Evolutionary conservation across 129 eudicot species (phyloP).

Genomic region (Helianthus tuberosus): DNA sequence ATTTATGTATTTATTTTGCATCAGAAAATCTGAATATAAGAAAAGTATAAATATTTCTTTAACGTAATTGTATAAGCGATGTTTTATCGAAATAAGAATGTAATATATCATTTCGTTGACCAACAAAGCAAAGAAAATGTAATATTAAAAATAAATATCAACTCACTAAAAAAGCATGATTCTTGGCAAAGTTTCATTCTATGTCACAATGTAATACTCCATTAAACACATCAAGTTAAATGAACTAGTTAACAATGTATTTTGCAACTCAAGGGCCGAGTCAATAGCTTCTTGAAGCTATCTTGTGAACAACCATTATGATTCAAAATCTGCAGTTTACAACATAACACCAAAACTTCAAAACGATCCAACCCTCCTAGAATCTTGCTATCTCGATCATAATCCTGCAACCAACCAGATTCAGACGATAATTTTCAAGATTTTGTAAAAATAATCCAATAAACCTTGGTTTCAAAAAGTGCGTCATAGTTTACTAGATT

Average conservation of each 20-base stretch:
- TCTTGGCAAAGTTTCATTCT: neutral
- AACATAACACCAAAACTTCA: slow-evolving; percentile 72
- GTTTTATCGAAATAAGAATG: too few species aligned
- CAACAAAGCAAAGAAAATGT: too few species aligned
- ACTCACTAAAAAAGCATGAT: neutral
- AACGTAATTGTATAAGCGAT: too few species aligned
- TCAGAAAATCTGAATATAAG: too few species aligned
- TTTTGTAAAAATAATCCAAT: neutral
- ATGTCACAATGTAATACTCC: neutral
- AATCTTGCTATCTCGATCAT: slow-evolving; percentile 69
- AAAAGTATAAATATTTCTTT: too few species aligned
- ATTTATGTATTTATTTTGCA: too few species aligned
- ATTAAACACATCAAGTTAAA: neutral
- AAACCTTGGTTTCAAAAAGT: too few species aligned
- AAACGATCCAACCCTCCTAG: slow-evolving; percentile 51
- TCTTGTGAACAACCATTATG: slow-evolving; percentile 51
- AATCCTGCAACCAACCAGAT: slow-evolving; percentile 57
- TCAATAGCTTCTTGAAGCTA: slow-evolving; percentile 49
- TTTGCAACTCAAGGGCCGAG: slow-evolving; percentile 29
- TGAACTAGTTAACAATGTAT: slow-evolving; percentile 10
- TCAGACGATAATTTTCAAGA: neutral
- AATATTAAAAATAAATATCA: neutral
- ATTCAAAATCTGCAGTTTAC: slow-evolving; percentile 57
- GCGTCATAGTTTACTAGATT: too few species aligned
- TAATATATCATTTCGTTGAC: too few species aligned